phyloP scores from a whole-genome alignment of 805 yeast species.

The Candida caryicola region DNA sequence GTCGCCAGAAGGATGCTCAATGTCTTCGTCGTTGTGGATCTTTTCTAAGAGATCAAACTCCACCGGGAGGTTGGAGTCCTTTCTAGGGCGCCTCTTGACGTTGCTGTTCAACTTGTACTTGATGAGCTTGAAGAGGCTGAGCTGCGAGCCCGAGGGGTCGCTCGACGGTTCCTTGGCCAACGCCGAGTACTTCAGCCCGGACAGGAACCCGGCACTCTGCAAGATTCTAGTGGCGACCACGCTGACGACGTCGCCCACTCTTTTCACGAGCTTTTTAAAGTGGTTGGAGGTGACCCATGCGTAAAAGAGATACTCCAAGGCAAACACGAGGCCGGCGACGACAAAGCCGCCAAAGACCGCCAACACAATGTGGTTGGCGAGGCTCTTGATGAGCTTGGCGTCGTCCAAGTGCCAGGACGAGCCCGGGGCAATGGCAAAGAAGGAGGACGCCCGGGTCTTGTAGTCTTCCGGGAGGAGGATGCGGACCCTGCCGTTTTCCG shows the following conservation, averaged over 20 bases:
- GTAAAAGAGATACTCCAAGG: constrained; percentile 40
- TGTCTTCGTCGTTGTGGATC: neutral
- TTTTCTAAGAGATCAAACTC: constrained; percentile 26
- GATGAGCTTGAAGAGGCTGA: constrained; percentile 5
- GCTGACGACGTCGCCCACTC: neutral
- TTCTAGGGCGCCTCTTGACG: constrained; percentile 43
- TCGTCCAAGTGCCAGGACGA: constrained; percentile 93
- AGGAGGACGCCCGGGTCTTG: constrained; percentile 56
- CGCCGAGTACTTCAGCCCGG: neutral
- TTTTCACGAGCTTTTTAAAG: constrained; percentile 23
- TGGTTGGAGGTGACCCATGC: constrained; percentile 30
- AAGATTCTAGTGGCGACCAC: neutral
- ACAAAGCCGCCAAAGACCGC: constrained; percentile 71
- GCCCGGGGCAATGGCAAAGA: constrained; percentile 75
- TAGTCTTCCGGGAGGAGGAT: constrained; percentile 73
- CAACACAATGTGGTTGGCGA: constrained; percentile 71
- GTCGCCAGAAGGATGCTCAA: neutral
- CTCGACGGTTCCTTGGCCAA: neutral
- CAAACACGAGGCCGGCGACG: constrained; percentile 43
- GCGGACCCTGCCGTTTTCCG: constrained; percentile 62
- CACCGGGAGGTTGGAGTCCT: constrained; percentile 53
- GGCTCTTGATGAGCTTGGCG: constrained; percentile 69
- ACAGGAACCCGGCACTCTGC: neutral
- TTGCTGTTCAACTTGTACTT: constrained; percentile 13
- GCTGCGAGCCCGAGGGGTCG: neutral